Percentiles rank a stretch among this genome's conserved stretches.
phyloP scores from a whole-genome alignment of 208 protist species.

The Blastocrithidia nonstop region DNA sequence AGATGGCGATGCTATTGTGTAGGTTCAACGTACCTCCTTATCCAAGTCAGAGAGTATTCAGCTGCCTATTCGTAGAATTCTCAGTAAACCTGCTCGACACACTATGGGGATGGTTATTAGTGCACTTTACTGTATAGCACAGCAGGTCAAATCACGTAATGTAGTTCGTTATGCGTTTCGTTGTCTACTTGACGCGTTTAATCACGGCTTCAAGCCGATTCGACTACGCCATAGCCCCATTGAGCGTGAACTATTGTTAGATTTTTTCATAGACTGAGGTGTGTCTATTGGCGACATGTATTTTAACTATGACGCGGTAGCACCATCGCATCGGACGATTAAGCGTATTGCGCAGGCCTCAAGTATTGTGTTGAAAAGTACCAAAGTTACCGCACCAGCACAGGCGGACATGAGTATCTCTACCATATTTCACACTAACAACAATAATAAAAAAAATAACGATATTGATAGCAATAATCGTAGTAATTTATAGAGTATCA shows the following conservation, averaged over 20 bases:
- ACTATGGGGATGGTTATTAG: constrained; percentile 66
- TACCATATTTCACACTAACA: no score
- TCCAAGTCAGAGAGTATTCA: constrained; percentile 16
- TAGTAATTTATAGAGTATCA: no score
- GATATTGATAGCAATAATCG: no score
- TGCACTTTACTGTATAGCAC: constrained; percentile 40
- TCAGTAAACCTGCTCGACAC: constrained; percentile 49
- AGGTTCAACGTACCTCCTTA: no score
- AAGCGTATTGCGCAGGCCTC: constrained; percentile 48
- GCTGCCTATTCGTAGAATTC: constrained; percentile 24
- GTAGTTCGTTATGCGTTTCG: no score
- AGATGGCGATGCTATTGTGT: constrained; percentile 40
- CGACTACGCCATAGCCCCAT: no score
- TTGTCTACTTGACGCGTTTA: constrained; percentile 50
- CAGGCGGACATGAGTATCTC: no score
- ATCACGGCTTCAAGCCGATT: constrained; percentile 56
- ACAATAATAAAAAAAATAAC: no score
- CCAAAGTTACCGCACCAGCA: constrained; percentile 1
- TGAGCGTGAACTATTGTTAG: constrained; percentile 46
- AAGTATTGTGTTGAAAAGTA: constrained; percentile 22
- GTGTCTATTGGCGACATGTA: constrained; percentile 46
- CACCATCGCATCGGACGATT: constrained; percentile 30
- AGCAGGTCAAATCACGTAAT: no score
- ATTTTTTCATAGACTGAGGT: constrained; percentile 59
- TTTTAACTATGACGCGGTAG: constrained; percentile 43